phyloP scores from a whole-genome alignment of 148 eudicot species.

The Diospyros kaki region DNA sequence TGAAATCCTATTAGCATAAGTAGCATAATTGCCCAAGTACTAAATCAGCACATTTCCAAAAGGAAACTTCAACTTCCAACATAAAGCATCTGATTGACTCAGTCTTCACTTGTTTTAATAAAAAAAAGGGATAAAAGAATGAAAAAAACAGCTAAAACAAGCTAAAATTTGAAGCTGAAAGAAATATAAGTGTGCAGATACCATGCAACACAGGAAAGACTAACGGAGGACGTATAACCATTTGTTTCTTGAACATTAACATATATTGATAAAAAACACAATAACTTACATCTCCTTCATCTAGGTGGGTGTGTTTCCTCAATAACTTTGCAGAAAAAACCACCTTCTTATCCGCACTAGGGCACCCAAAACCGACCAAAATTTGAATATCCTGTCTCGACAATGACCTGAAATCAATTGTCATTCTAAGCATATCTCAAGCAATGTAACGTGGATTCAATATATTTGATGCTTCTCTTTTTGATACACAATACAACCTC shows the following conservation, averaged over 20 bases:
- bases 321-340: conserved; percentile 78
- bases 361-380: conserved; percentile 93
- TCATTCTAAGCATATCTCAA: conserved; percentile 25
- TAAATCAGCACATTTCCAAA: background rate
- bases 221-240: background rate
- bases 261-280: too few relatives aligned
- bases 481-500: background rate
- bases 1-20: background rate
- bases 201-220: background rate
- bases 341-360: conserved; percentile 80
- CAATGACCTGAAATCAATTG: conserved; percentile 74
- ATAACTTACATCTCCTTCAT: conserved; percentile 96
- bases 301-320: conserved; percentile 82
- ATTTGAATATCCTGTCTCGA: conserved; percentile 85
- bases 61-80: background rate
- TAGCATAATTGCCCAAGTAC: background rate
- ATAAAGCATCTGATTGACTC: background rate
- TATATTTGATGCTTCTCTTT: background rate
- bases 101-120: background rate
- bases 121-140: too few relatives aligned
- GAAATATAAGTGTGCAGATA: background rate
- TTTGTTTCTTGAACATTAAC: background rate
- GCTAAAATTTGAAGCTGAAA: conserved; percentile 3
- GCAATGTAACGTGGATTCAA: background rate
- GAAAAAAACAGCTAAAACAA: background rate